A percentile compares a stretch with the other conserved stretches of the same genome.
Evolutionary conservation across 768 basidiomycete species (phyloP).

Genomic region (Suillus luteus): DNA sequence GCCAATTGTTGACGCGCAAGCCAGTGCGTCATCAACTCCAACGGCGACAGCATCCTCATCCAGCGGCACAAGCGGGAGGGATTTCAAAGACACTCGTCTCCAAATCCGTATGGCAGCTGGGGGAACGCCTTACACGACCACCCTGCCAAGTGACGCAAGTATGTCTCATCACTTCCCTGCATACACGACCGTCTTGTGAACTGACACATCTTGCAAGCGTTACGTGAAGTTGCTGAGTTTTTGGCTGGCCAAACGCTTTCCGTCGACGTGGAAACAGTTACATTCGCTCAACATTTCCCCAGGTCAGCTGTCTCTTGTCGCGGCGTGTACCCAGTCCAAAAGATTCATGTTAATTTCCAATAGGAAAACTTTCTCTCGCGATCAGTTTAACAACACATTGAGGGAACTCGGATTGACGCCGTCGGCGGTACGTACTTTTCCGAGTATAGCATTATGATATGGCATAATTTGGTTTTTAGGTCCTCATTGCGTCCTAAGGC

Average conservation of each 20-base stretch:
- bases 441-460: not conserved
- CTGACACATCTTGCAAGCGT: constrained; percentile 46
- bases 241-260: constrained; percentile 71
- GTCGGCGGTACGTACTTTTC: constrained; percentile 65
- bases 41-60: constrained; percentile 38
- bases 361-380: constrained; percentile 75
- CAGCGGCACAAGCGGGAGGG: constrained; percentile 57
- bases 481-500: constrained; percentile 50
- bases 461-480: constrained; percentile 35
- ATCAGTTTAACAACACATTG: constrained; percentile 79
- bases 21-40: constrained; percentile 36
- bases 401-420: constrained; percentile 88
- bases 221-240: constrained; percentile 86
- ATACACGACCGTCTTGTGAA: not conserved
- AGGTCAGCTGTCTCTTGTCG: constrained; percentile 48
- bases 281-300: constrained; percentile 81
- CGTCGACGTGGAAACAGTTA: constrained; percentile 77
- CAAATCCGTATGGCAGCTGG: constrained; percentile 88
- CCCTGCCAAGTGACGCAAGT: constrained; percentile 79
- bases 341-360: not conserved
- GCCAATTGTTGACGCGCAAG: constrained; percentile 37
- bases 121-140: constrained; percentile 76
- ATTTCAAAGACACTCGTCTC: constrained; percentile 85
- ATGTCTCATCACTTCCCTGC: constrained; percentile 32
- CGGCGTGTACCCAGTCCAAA: not conserved